These are phyloP conservation scores for Plasmodium inui DNA, from an alignment of 169 alveolate species.

Conservation along the genomic window DNA sequence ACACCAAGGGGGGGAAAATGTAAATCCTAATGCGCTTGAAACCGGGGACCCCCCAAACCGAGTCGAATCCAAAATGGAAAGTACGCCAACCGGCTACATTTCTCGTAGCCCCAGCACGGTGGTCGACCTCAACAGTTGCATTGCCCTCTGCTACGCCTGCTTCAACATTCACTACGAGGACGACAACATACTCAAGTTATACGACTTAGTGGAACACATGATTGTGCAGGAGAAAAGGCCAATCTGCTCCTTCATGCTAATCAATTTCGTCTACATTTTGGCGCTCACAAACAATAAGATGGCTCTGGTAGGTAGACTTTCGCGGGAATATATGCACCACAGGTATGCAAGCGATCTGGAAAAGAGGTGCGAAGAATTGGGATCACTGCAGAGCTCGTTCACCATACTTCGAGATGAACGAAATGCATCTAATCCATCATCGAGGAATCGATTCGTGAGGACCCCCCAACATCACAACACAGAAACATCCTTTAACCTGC, in stretches of 20 bases:
- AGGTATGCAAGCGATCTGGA: conserved; percentile 45
- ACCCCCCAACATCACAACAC: background rate
- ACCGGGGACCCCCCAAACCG: no score
- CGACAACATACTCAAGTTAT: conserved; percentile 46
- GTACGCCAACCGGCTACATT: background rate
- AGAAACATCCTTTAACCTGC: conserved; percentile 21
- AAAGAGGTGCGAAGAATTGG: background rate
- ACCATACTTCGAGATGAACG: background rate
- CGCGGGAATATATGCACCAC: conserved; percentile 48
- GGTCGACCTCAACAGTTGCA: conserved; percentile 55
- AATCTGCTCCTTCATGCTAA: conserved; percentile 51
- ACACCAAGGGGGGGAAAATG: no score
- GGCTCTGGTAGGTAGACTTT: background rate
- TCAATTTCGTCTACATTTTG: conserved; percentile 40
- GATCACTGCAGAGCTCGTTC: background rate
- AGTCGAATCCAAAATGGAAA: background rate
- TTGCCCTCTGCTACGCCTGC: conserved; percentile 66
- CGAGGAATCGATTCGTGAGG: background rate
- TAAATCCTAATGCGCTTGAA: no score
- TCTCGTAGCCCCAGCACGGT: background rate
- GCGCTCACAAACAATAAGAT: conserved; percentile 62
- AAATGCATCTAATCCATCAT: background rate
- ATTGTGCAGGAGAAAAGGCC: conserved; percentile 35
- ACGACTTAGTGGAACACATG: conserved; percentile 69
- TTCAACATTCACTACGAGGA: conserved; percentile 72